Evolutionary conservation across 768 basidiomycete genomes (phyloP), one percentile per base, ranked within the genome.

Genomic region (Grammothele lineata): DNA sequence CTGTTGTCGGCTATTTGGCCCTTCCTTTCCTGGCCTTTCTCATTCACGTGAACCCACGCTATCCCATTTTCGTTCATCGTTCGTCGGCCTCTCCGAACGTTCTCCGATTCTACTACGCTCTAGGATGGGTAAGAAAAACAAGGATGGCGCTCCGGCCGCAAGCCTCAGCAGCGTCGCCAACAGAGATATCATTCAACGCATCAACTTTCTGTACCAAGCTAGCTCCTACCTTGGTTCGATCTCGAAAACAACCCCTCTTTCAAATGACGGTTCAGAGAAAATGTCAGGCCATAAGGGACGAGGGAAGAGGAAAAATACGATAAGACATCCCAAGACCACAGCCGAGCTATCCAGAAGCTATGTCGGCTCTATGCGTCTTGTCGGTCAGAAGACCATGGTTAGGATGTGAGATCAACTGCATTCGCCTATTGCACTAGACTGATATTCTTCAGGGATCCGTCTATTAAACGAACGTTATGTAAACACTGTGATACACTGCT

Each of bases 171-270:
- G 65, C 50, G 72, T 85, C 25, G 57, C 72, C 10, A 88, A 90
- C 62, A 71, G 80, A 23, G 91, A 92, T 59, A 78, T 87, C 38
- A 74, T 90, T 18, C 90, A 92, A 63, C 76, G 90, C 23, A 75
- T 92, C 51, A 92, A 87, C 66, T 92, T 87, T 62, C 75, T 92
- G 27, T 91, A 87, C 59, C 91, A 92, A 66, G 85, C 88, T 27
- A 83, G 84, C 57, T 71, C 77, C 11, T 83, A 82, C 50, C 69
- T 89, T 48, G 72, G 68, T 44, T 68, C 67, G 10, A 62, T 75
- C 39, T 57, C 50, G 5, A 36, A 39, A 23, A 10, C 53, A 3
- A 15, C 24, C 12, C 18, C 39, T 54, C 63, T 30, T 50, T 62
- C 17, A 34, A 56, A 33, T 27, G 53, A 37, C 35, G 32, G 34